Evolutionary conservation across 306 rosid species (phyloP).

Genomic region (Dalbergia oliveri): DNA sequence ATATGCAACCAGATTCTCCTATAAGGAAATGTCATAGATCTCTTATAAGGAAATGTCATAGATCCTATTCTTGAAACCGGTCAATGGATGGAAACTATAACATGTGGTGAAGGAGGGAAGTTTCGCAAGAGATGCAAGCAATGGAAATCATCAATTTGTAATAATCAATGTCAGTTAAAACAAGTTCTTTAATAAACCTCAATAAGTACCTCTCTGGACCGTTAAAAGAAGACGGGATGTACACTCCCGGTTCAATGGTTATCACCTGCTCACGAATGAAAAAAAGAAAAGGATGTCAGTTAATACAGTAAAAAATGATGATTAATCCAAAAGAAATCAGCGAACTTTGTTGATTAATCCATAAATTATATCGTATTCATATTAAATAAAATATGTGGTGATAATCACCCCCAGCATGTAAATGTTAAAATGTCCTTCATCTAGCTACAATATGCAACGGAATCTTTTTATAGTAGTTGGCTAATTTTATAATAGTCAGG

Average conservation of each 20-base stretch:
- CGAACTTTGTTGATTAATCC: not conserved
- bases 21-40: too few relatives aligned
- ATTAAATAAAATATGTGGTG: conserved; percentile 5
- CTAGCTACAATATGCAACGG: not conserved
- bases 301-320: conserved; percentile 13
- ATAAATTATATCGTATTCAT: conserved; percentile 21
- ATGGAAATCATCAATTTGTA: conserved; percentile 29
- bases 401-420: conserved; percentile 1
- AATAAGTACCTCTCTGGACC: conserved; percentile 72
- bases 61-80: conserved; percentile 24
- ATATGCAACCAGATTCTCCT: conserved; percentile 23
- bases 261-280: conserved; percentile 69
- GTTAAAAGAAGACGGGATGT: conserved; percentile 74
- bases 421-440: conserved; percentile 3
- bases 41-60: not conserved
- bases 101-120: conserved; percentile 23
- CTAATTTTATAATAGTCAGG: not conserved
- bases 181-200: conserved; percentile 34
- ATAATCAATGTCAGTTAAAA: conserved; percentile 35
- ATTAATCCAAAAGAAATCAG: not conserved
- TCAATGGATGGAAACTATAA: conserved; percentile 31
- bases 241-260: conserved; percentile 94
- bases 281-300: conserved; percentile 29
- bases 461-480: not conserved
- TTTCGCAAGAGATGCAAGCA: conserved; percentile 36